Base-by-base conservation (phyloP, 2,329 filamentous ascomycete species). In the Pezicula carpinea region DNA sequence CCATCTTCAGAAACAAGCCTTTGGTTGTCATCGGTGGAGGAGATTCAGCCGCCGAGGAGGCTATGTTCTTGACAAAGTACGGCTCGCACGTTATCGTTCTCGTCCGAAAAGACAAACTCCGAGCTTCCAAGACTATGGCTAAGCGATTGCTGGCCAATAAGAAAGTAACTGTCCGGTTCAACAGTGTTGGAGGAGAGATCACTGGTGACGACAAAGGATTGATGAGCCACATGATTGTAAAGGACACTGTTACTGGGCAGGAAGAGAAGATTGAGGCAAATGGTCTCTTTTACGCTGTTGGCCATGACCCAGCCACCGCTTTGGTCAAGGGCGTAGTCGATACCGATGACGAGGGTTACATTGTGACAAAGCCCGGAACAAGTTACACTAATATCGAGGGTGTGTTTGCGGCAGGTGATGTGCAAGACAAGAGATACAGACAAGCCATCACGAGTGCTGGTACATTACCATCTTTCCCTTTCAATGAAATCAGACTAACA, bases 361-460 rank as follows among this genome's bases (percentile, higher is more conserved):
- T 99, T 50, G 68, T 90, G 59, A 99, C 93, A 47, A 81, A 86
- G 68, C 87, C 93, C 3, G 95, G 93, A 47, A 92, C 89, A 39
- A 89, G 89, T 49, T 77, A 86, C 63, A 99, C 93, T 40, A 96
- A 82, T 69, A 70, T 96, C 5, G 82, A 89, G 64, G 93, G 93
- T 66, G 89, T 99, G 17, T 99, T 96, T 65, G 93, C 93, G 32
- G 93, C 92, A 8, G 93, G 93, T 54, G 93, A 99, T 66, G 95
- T 99, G 8, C 93, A 99, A 75, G 95, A 99, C 68, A 99, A 97
- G 84, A 83, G 85, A 65, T 99, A 99, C 69, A 82, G 93, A 66
- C 93, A 99, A 74, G 93, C 93, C 39, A 95, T 99, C 57, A 99
- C 93, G 55, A 96, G 91, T 72, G 93, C 93, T 59, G 92, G 89